Conservation (phyloP, 108 stramenopile species). For the Cyclotella kingstonii region DNA sequence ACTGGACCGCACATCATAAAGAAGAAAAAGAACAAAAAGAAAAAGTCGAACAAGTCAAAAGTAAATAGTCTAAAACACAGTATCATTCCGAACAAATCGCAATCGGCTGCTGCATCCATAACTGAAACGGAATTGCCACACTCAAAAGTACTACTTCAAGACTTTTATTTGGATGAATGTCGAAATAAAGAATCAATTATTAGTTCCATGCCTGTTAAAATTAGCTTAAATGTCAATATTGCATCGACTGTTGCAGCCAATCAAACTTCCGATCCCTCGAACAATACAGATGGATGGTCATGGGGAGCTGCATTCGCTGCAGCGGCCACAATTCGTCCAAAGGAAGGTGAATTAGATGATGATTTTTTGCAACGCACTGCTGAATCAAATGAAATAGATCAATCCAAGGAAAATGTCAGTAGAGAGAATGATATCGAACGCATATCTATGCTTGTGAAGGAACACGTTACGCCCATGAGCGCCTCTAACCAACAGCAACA, state of each 20-base stretch:
- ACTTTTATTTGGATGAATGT: too few relatives aligned
- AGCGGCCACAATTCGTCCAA: slow-evolving; percentile 37
- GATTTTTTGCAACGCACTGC: slow-evolving; percentile 27
- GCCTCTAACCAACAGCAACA: slow-evolving; percentile 19
- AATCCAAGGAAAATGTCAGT: neutral
- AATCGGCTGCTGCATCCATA: too few relatives aligned
- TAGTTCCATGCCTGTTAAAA: neutral
- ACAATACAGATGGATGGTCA: slow-evolving; percentile 11
- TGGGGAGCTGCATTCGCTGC: slow-evolving; percentile 48
- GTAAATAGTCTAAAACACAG: too few relatives aligned
- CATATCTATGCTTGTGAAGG: slow-evolving; percentile 22
- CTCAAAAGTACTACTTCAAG: too few relatives aligned
- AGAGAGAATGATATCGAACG: neutral
- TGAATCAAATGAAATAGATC: neutral
- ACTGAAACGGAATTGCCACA: too few relatives aligned
- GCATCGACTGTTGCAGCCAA: neutral
- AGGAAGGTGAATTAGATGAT: slow-evolving; percentile 42
- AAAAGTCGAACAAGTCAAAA: too few relatives aligned
- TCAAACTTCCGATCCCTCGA: neutral
- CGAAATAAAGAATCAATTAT: too few relatives aligned
- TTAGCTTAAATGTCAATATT: neutral
- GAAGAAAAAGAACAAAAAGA: too few relatives aligned
- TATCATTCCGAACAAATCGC: too few relatives aligned
- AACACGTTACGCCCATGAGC: slow-evolving; percentile 4
- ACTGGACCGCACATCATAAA: too few relatives aligned